phyloP scores from a whole-genome alignment of 1,284 basidiomycete genomes.

The Marasmius sp. region DNA sequence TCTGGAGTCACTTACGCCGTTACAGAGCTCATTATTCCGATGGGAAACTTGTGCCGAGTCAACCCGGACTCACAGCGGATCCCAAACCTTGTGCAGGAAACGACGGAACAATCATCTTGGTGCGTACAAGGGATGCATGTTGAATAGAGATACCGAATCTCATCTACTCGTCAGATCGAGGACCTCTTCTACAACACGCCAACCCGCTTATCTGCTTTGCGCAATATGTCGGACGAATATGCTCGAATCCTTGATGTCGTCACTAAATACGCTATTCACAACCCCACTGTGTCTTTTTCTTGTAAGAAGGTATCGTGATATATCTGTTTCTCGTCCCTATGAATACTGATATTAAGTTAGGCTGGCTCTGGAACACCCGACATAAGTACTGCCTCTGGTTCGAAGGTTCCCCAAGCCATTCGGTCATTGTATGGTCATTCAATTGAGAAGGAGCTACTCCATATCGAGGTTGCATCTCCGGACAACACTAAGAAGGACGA shows the following conservation, averaged over 20 bases:
- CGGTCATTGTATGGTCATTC: constrained; percentile 80
- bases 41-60: constrained; percentile 68
- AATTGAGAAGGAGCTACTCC: constrained; percentile 81
- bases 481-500: constrained; percentile 22
- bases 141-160: constrained; percentile 4
- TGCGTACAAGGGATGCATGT: constrained; percentile 33
- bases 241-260: constrained; percentile 89
- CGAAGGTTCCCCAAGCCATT: constrained; percentile 70
- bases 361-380: constrained; percentile 75
- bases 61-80: constrained; percentile 67
- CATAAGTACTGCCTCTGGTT: constrained; percentile 77
- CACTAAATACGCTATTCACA: constrained; percentile 94
- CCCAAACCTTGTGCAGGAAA: constrained; percentile 93
- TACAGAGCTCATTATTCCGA: constrained; percentile 79
- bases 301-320: constrained; percentile 79
- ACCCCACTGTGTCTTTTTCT: constrained; percentile 83
- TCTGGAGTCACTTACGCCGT: constrained; percentile 3
- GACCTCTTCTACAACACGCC: constrained; percentile 97
- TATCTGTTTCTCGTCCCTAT: not conserved
- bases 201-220: constrained; percentile 83
- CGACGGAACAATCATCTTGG: constrained; percentile 89
- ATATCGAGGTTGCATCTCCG: constrained; percentile 44
- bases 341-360: constrained; percentile 35
- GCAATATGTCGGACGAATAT: constrained; percentile 90
- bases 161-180: constrained; percentile 65